These are phyloP conservation scores for Wickerhamomyces queroliae DNA, from an alignment of 805 yeast genomes.

Conservation along the genomic window DNA sequence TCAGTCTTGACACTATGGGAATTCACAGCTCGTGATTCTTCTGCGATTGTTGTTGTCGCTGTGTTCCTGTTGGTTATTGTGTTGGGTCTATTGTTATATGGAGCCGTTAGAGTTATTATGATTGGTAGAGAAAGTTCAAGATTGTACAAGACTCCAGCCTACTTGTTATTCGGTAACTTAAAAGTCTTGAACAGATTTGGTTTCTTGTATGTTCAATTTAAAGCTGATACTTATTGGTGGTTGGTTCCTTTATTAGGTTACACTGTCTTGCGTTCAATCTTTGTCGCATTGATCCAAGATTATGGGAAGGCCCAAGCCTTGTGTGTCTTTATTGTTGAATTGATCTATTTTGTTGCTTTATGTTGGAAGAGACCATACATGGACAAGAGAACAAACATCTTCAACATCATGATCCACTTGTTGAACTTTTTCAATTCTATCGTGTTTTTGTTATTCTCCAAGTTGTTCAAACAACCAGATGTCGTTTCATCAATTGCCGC, in stretches of 20 bases:
- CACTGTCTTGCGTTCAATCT: constrained; percentile 65
- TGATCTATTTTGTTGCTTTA: constrained; percentile 57
- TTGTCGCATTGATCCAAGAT: constrained; percentile 80
- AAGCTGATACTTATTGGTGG: constrained; percentile 86
- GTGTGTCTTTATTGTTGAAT: constrained; percentile 68
- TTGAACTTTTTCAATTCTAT: constrained; percentile 78
- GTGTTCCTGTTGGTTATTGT: constrained; percentile 57
- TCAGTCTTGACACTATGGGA: constrained; percentile 85
- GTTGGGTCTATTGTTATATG: constrained; percentile 58
- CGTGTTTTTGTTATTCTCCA: constrained; percentile 85
- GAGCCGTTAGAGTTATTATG: constrained; percentile 66
- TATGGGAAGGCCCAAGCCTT: constrained; percentile 82
- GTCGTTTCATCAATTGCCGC: constrained; percentile 92
- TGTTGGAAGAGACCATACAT: constrained; percentile 81
- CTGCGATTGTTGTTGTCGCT: constrained; percentile 79
- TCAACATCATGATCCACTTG: constrained; percentile 80
- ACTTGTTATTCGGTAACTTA: constrained; percentile 79
- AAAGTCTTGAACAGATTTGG: constrained; percentile 82
- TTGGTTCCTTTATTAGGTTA: constrained; percentile 59
- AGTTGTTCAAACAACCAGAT: constrained; percentile 75
- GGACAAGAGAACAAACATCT: constrained; percentile 92
- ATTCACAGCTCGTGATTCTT: constrained; percentile 75
- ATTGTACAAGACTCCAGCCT: constrained; percentile 87
- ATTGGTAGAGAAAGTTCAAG: constrained; percentile 67
- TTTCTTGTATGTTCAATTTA: constrained; percentile 84